phyloP scores from a whole-genome alignment of 2,329 filamentous ascomycete genomes.

The Apiospora phragmitis region DNA sequence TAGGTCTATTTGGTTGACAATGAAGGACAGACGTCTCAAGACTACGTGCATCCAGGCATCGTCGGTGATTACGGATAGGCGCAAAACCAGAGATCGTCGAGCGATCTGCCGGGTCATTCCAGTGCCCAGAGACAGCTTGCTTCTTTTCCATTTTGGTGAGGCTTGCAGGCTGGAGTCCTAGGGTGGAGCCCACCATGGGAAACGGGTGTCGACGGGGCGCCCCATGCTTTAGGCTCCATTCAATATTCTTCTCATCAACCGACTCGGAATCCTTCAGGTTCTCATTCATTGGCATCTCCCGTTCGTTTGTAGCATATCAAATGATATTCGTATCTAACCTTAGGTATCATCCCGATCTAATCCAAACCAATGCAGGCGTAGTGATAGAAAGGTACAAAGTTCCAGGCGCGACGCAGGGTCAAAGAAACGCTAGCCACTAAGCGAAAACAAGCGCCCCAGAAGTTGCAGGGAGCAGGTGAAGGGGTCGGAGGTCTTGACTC shows the following conservation, averaged over 20 bases:
- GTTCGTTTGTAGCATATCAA: neutral
- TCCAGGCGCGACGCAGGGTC: neutral
- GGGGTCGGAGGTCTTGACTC: constrained; percentile 4
- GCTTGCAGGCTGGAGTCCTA: neutral
- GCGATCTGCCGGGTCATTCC: constrained; percentile 1
- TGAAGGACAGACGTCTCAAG: neutral
- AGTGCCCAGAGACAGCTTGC: constrained; percentile 4
- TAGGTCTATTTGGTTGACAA: neutral
- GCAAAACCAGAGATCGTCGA: constrained; percentile 3
- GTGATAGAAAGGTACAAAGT: neutral
- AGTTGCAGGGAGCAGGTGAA: neutral
- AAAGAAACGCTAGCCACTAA: constrained; percentile 3
- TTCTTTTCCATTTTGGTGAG: constrained; percentile 5
- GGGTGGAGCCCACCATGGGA: neutral
- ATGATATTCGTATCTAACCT: neutral
- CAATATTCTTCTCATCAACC: neutral
- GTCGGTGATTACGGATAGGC: neutral
- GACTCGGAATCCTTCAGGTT: neutral
- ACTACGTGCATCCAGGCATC: neutral
- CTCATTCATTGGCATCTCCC: neutral
- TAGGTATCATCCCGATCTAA: neutral
- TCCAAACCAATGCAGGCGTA: neutral
- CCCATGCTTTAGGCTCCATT: neutral
- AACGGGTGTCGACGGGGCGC: constrained; percentile 2
- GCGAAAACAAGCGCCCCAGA: constrained; percentile 8